Base-by-base conservation (phyloP, 805 yeast species). In the Metschnikowia picachoensis region DNA sequence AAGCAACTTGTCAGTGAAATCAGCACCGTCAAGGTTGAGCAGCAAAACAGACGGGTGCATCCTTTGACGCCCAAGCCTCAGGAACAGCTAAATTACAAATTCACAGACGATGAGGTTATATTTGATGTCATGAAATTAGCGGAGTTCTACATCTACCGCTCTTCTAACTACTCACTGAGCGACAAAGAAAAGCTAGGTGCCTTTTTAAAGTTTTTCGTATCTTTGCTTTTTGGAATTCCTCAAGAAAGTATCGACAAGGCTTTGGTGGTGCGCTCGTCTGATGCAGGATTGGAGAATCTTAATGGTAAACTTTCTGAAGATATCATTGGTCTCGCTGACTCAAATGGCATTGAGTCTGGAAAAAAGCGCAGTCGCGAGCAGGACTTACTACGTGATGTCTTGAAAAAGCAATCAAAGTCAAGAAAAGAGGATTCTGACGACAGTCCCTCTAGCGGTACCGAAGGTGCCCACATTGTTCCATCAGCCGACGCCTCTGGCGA, bases 1-100 rank as follows among this genome's bases (percentile, higher is more conserved):
- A 89, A 95, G 60, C 96, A 90, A 57, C 69, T 94, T 56, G 82
- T 94, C 12, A 85, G 95, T 51, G 98, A 92, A 61, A 86, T 94
- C 46, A 86, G 94, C 56, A 88, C 97, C 2, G 86, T 91, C 35
- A 90, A 91, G 67, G 86, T 87, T 35, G 99, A 92, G 60, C 96
- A 89, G 64, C 78, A 77, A n/a, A 87, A 85, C 57, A 91, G 89
- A 67, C 77, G 95, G 60, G 70, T 87, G 48, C 90, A 87, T 58
- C 96, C 96, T 33, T 74, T 88, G 57, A 82, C 91, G 42, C 95
- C 96, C 3, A 81, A 80, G 54, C 92, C 97, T n/a, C 85, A 85
- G 61, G 82, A 83, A 46, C 83, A 79, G 56, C 71, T 87, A 50
- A 76, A 77, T 46, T 88, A 80, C 60, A 70, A 68, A 27, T 80